Conservation (phyloP, 805 yeast species). For the Kazachstania taianensis region DNA sequence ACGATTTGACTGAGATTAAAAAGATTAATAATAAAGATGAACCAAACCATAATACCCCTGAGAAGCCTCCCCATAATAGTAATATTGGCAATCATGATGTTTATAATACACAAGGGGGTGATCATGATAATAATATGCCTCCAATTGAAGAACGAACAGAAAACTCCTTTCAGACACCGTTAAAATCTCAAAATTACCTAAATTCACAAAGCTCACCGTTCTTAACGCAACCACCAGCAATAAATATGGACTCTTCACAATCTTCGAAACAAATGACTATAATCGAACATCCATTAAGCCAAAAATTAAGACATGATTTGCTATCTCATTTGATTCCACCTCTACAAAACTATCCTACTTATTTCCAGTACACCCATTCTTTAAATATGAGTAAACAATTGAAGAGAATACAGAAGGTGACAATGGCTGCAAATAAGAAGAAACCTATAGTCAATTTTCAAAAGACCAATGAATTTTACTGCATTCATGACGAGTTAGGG, state of each 20-base stretch:
- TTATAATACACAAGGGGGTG: not conserved
- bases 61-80: not conserved
- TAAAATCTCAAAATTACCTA: conserved; percentile 2
- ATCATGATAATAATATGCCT: conserved; percentile 11
- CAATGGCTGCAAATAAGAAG: conserved; percentile 29
- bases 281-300: conserved; percentile 39
- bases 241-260: not conserved
- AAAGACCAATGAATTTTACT: conserved; percentile 27
- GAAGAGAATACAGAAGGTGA: conserved; percentile 30
- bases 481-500: conserved; percentile 46
- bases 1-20: conserved; percentile 32
- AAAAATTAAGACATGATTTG: conserved; percentile 30
- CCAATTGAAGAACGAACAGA: conserved; percentile 25
- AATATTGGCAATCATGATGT: too few relatives aligned
- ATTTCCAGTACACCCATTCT: conserved; percentile 23
- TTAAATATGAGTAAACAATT: conserved; percentile 30
- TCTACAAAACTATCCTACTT: conserved; percentile 25
- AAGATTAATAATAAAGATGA: conserved; percentile 1
- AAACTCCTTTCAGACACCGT: conserved; percentile 3
- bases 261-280: not conserved
- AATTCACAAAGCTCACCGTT: conserved; percentile 24
- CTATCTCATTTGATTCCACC: conserved; percentile 33
- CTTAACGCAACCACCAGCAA: conserved; percentile 21
- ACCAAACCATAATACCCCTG: not conserved
- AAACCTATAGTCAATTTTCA: conserved; percentile 28